phyloP scores from a whole-genome alignment of 1,284 basidiomycete species.

The Wallemia ichthyophaga region DNA sequence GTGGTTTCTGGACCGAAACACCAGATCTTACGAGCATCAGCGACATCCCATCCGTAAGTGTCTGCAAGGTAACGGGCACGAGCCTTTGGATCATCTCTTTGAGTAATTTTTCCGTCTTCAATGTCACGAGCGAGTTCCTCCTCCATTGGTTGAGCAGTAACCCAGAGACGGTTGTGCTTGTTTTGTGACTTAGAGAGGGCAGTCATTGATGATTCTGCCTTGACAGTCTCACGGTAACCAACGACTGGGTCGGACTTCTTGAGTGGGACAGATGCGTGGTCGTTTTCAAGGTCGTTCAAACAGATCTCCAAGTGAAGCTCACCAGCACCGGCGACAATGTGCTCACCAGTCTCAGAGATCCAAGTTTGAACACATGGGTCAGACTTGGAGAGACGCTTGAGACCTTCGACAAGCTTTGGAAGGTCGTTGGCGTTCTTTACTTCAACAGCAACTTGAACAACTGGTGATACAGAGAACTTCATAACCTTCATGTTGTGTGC shows the following conservation, averaged over 20 bases:
- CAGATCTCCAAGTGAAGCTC: slow-evolving; percentile 98
- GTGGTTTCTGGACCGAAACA: slow-evolving; percentile 97
- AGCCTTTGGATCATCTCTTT: slow-evolving; percentile 92
- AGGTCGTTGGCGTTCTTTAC: slow-evolving; percentile 99
- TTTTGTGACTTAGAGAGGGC: slow-evolving; percentile 99
- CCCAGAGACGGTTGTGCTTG: slow-evolving; percentile 98
- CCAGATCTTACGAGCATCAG: slow-evolving; percentile 98
- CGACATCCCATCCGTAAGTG: slow-evolving; percentile 94
- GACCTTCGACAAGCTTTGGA: slow-evolving; percentile 97
- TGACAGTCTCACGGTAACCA: slow-evolving; percentile 92
- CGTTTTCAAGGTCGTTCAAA: slow-evolving; percentile 97
- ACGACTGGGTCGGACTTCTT: slow-evolving; percentile 98
- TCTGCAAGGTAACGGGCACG: slow-evolving; percentile 90
- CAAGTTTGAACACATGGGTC: slow-evolving; percentile 96
- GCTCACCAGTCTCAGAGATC: slow-evolving; percentile 79
- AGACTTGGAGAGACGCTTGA: slow-evolving; percentile 98
- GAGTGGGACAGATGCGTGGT: slow-evolving; percentile 96
- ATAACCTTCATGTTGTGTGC: slow-evolving; percentile 99
- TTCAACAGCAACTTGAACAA: slow-evolving; percentile 97
- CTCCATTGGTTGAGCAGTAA: slow-evolving; percentile 70
- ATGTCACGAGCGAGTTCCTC: slow-evolving; percentile 87
- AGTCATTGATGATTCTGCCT: slow-evolving; percentile 76
- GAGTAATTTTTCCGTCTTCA: slow-evolving; percentile 51
- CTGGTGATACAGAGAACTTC: slow-evolving; percentile 98
- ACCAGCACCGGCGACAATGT: slow-evolving; percentile 97